Conservation (phyloP, 176 grass and related monocot genomes). For the Eleusine indica region DNA sequence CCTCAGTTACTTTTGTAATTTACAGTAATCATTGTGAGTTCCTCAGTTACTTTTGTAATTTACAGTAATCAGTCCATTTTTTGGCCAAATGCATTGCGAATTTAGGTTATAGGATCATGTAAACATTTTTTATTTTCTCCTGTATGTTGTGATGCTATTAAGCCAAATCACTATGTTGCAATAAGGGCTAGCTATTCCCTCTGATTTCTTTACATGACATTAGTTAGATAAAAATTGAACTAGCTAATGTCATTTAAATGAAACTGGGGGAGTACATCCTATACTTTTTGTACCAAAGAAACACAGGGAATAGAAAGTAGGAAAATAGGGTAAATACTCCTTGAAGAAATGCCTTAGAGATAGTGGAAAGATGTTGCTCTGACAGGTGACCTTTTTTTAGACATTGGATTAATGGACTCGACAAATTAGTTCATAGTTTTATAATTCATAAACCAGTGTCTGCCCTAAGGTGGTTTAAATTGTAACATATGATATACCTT, state of each 20-base stretch:
- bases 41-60: constrained; percentile 15
- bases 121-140: neutral
- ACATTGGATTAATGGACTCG: neutral
- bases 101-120: constrained; percentile 1
- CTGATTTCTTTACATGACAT: neutral
- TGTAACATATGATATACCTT: neutral
- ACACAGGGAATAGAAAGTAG: neutral
- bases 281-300: neutral
- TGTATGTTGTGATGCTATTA: neutral
- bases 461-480: neutral
- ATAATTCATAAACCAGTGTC: neutral
- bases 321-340: neutral
- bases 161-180: neutral
- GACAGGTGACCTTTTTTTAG: neutral
- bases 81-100: neutral
- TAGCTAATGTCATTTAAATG: neutral
- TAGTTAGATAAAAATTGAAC: neutral
- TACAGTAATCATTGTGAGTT: constrained; percentile 60
- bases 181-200: neutral
- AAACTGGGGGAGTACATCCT: neutral
- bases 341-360: neutral
- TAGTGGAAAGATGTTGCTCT: neutral
- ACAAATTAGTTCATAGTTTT: neutral
- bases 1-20: constrained; percentile 15
- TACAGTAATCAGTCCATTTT: neutral